Base-by-base conservation (phyloP, 768 basidiomycete species). In the Leccinum uliginosum region DNA sequence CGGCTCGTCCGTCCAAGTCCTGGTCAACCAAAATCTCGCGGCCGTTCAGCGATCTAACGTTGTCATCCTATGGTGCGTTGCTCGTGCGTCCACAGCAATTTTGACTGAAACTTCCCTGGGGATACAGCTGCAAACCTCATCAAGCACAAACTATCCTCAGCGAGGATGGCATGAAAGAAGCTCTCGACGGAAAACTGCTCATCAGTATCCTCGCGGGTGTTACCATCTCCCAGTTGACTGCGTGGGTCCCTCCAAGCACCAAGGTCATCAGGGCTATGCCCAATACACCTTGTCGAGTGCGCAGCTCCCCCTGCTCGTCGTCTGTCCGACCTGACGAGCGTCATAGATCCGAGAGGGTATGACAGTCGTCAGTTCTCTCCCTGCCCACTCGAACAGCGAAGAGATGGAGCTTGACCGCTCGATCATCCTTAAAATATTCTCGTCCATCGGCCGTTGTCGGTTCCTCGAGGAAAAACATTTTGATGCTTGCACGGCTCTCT, bases 381-480 rank as follows among this genome's bases (percentile, higher is more conserved):
- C 84, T 5, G 64, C 74, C 3, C 79, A 80, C 32, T 64, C 35
- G 15, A 57, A 62, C 21, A 70, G 80, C 43, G 70, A 64, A 34
- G 67, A 72, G 21, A 70, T 77, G n/a, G 84, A 84, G 38, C 76
- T 80, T 11, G 84, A 92, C 70, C 82, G 81, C 50, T 73, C 76
- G 10, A 87, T 95, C 63, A 87, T 97, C 65, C 78, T 91, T 56
- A 90, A 91, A 66, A 94, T 99, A 62, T 98, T 99, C 80, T 93
- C 92, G 19, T 95, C 97, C 34, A 96, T 98, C 66, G 97, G 97
- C 40, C 85, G 91, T 26, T 96, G 93, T 71, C 87, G 93, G 17
- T 94, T 97, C 80, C 82, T 99, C 32, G 96, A 98, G 52, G 97
- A 99, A 73, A 98, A 95, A 71, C 91, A 98, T 71, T 99, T 99